Conservation (phyloP, 352 stramenopile genomes). For the Globisporangium yorkense region DNA sequence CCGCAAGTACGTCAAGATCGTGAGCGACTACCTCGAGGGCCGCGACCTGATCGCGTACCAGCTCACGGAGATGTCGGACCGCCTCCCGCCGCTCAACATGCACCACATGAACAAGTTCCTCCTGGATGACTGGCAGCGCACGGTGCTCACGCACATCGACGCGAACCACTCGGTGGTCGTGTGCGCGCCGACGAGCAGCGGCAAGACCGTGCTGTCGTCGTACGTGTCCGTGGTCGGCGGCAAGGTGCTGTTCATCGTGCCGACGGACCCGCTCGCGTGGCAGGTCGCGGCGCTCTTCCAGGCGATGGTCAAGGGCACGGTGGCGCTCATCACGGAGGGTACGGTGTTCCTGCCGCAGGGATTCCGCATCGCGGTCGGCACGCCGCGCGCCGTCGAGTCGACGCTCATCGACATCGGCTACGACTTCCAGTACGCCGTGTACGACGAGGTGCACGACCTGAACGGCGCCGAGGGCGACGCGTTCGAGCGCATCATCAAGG, state of each 20-base stretch:
- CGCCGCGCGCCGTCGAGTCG: conserved; percentile 92
- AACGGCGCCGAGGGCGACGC: conserved; percentile 96
- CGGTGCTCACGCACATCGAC: conserved; percentile 94
- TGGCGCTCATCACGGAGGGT: conserved; percentile 94
- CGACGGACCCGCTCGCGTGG: conserved; percentile 97
- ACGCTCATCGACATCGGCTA: conserved; percentile 86
- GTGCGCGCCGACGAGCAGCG: conserved; percentile 95
- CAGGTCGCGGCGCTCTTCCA: conserved; percentile 99
- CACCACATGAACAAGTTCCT: conserved; percentile 92
- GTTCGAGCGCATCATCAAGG: conserved; percentile 94
- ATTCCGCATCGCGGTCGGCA: conserved; percentile 94
- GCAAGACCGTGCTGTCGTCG: conserved; percentile 93
- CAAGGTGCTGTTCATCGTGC: conserved; percentile 88
- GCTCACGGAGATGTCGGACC: conserved; percentile 84
- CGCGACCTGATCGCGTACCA: conserved; percentile 84
- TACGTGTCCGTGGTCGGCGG: conserved; percentile 77
- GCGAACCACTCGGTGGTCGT: conserved; percentile 95
- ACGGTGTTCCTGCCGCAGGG: conserved; percentile 75
- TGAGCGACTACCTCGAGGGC: conserved; percentile 61
- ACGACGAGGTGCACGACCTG: conserved; percentile 98
- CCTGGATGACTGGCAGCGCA: conserved; percentile 97
- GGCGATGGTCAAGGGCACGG: conserved; percentile 95
- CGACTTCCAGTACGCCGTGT: conserved; percentile 97
- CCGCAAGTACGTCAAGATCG: conserved; percentile 79
- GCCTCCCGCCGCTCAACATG: conserved; percentile 82